Evolutionary conservation across 306 rosid species (phyloP).

Genomic region (Spatholobus suberectus): DNA sequence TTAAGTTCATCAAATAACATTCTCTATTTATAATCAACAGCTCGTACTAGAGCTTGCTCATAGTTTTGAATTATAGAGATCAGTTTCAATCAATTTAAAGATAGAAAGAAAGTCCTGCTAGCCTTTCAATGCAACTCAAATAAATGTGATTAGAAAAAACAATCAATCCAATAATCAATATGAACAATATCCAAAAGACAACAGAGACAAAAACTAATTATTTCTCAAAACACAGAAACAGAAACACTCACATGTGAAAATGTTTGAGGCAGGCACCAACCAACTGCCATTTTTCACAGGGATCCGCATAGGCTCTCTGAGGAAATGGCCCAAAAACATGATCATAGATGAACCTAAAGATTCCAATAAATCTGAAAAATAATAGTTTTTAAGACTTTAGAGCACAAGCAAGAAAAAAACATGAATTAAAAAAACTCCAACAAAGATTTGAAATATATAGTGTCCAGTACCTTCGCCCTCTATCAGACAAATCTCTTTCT

Average conservation of each 20-base stretch:
- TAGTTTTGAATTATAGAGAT: constrained; percentile 10
- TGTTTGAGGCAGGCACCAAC: constrained; percentile 90
- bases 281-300: constrained; percentile 94
- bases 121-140: constrained; percentile 2
- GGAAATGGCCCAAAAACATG: constrained; percentile 99
- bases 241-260: constrained; percentile 82
- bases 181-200: constrained; percentile 3
- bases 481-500: constrained; percentile 85
- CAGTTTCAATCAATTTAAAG: constrained; percentile 17
- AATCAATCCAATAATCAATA: constrained; percentile 8
- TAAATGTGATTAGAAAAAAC: neutral
- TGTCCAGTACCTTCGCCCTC: constrained; percentile 83
- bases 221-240: constrained; percentile 27
- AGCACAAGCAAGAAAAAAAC: constrained; percentile 19
- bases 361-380: constrained; percentile 84
- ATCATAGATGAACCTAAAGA: constrained; percentile 91
- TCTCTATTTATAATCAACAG: constrained; percentile 16
- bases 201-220: constrained; percentile 16
- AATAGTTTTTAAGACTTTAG: constrained; percentile 16
- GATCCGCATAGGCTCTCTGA: constrained; percentile 92
- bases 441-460: constrained; percentile 22
- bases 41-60: neutral
- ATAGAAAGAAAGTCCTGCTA: constrained; percentile 22
- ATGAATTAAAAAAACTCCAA: neutral
- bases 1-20: constrained; percentile 25